Percentiles rank a stretch among this genome's conserved stretches.
Evolutionary conservation across 169 alveolate species (phyloP).

Genomic region (Eimeria brunetti): DNA sequence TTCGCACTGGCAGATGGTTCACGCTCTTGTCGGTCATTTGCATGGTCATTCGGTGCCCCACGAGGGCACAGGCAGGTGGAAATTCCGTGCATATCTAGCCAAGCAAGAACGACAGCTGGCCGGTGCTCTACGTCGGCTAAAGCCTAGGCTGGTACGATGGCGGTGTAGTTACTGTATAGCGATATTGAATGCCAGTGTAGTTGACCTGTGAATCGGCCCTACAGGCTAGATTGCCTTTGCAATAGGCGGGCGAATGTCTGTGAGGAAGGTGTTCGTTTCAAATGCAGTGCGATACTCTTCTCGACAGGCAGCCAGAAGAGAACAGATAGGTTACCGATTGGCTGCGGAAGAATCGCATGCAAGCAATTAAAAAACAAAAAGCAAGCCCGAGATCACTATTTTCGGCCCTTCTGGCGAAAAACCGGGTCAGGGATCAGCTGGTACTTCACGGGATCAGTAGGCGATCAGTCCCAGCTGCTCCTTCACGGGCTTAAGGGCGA

Average conservation of each 20-base stretch:
- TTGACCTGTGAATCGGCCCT: background rate
- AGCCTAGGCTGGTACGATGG: background rate
- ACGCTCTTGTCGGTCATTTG: constrained; percentile 1
- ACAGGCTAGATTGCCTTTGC: background rate
- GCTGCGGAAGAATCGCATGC: background rate
- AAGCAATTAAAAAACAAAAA: background rate
- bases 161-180: background rate
- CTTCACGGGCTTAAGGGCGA: background rate
- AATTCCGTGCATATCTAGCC: constrained; percentile 64
- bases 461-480: background rate
- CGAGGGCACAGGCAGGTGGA: constrained; percentile 72
- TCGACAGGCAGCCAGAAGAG: background rate
- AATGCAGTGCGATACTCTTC: background rate
- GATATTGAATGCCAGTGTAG: background rate
- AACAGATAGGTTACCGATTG: background rate
- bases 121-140: background rate
- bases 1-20: background rate
- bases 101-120: background rate
- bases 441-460: background rate
- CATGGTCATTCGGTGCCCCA: constrained; percentile 50
- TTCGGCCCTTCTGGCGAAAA: background rate
- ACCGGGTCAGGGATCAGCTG: background rate
- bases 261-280: background rate
- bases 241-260: background rate
- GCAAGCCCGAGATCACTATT: background rate